These are phyloP conservation scores for Hydrangea macrophylla DNA, from an alignment of 148 eudicot genomes.

Conservation along the genomic window DNA sequence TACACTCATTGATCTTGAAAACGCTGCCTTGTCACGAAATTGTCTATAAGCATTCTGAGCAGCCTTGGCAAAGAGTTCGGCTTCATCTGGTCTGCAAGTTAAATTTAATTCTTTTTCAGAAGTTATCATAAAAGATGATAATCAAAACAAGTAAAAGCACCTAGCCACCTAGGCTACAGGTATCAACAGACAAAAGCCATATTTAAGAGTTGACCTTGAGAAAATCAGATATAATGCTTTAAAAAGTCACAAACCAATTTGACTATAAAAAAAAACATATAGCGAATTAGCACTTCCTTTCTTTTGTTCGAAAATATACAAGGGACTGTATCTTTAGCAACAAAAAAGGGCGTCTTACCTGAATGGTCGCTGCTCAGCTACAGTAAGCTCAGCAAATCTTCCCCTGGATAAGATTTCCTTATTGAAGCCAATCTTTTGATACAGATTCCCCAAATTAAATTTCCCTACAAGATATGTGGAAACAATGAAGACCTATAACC, in stretches of 20 bases:
- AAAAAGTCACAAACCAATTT: neutral
- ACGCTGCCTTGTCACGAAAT: constrained; percentile 91
- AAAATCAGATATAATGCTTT: neutral
- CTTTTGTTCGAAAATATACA: neutral
- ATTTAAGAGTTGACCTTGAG: too few species aligned
- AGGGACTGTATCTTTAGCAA: neutral
- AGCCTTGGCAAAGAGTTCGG: constrained; percentile 77
- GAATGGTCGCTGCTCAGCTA: constrained; percentile 87
- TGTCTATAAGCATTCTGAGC: constrained; percentile 63
- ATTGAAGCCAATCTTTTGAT: constrained; percentile 86
- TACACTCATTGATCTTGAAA: constrained; percentile 91
- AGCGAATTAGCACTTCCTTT: neutral
- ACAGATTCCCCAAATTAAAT: constrained; percentile 71
- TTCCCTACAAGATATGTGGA: constrained; percentile 58
- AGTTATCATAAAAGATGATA: neutral
- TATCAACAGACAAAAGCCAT: neutral
- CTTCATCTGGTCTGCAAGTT: constrained; percentile 71
- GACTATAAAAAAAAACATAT: neutral
- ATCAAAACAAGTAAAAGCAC: neutral
- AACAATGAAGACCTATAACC: constrained; percentile 9
- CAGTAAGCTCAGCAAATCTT: constrained; percentile 80
- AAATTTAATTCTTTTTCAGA: constrained; percentile 3
- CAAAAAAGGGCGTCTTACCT: constrained; percentile 55
- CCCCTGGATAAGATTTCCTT: constrained; percentile 94
- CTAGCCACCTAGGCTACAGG: neutral